Evolutionary conservation across 2,329 filamentous ascomycete species (phyloP).

Genomic region (Keithomyces neogunnii): DNA sequence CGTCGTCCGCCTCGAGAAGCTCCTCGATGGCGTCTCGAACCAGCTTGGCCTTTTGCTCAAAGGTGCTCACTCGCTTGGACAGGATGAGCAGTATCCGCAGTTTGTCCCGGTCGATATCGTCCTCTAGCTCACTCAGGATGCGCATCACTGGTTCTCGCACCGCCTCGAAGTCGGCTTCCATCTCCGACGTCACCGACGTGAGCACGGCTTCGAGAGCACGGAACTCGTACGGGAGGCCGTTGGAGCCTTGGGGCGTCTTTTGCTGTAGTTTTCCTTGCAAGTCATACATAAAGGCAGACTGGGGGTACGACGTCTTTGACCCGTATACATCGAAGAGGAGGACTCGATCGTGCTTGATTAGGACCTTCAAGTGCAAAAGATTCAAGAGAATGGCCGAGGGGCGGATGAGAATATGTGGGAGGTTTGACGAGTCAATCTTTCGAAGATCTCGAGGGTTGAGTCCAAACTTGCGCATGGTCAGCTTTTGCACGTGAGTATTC

Average conservation of each 20-base stretch:
- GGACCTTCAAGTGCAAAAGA: conserved; percentile 86
- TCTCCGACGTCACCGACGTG: conserved; percentile 82
- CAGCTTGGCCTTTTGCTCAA: conserved; percentile 92
- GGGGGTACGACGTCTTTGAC: conserved; percentile 86
- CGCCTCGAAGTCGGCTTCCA: conserved; percentile 91
- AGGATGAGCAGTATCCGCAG: conserved; percentile 83
- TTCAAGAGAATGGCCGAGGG: conserved; percentile 92
- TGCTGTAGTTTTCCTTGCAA: conserved; percentile 86
- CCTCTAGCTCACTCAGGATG: conserved; percentile 82
- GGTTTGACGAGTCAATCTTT: conserved; percentile 93
- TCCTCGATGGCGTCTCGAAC: conserved; percentile 94
- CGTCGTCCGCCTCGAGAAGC: conserved; percentile 90
- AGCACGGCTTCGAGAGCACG: conserved; percentile 90
- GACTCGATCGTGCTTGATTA: conserved; percentile 91
- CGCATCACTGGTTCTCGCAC: conserved; percentile 87
- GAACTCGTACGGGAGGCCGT: conserved; percentile 84
- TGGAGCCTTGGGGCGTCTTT: conserved; percentile 48
- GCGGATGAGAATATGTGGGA: conserved; percentile 91
- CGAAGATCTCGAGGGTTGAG: conserved; percentile 88
- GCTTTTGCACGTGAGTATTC: background rate
- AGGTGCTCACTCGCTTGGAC: conserved; percentile 91
- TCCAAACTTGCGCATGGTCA: conserved; percentile 55
- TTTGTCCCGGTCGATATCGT: conserved; percentile 94
- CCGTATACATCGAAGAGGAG: conserved; percentile 95
- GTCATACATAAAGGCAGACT: conserved; percentile 97